Percentiles rank a stretch among this genome's conserved stretches.
Evolutionary conservation across 2,329 filamentous ascomycete genomes (phyloP).

Genomic region (Volutella citrinella): DNA sequence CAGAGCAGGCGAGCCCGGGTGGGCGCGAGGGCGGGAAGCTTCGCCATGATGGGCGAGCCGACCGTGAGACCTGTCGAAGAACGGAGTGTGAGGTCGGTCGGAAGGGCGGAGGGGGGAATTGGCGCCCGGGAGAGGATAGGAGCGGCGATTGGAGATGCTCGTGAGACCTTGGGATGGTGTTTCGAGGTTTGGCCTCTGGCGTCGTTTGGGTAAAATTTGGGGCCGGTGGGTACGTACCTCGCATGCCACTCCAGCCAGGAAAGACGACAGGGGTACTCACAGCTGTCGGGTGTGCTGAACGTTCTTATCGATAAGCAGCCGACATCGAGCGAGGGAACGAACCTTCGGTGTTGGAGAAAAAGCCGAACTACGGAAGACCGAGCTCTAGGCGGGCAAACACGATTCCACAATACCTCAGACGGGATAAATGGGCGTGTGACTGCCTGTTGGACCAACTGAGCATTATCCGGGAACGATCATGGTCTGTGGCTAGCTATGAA

Average conservation of each 20-base stretch:
- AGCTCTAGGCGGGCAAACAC: no score
- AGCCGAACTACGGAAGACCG: constrained; percentile 6
- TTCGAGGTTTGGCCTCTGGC: constrained; percentile 8
- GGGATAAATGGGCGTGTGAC: no score
- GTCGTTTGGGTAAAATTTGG: constrained; percentile 26
- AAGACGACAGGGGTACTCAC: no score
- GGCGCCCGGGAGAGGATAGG: no score
- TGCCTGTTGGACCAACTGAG: no score
- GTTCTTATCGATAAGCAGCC: constrained; percentile 29
- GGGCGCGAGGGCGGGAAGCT: constrained; percentile 27
- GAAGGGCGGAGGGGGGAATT: constrained; percentile 1
- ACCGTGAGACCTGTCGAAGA: no score
- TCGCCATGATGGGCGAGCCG: constrained; percentile 31
- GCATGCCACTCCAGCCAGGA: no score
- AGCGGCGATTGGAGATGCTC: constrained; percentile 8
- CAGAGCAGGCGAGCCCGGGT: constrained; percentile 27
- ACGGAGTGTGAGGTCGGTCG: background rate
- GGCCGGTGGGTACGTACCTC: no score
- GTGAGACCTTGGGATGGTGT: constrained; percentile 9
- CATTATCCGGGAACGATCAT: no score
- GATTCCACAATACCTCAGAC: no score
- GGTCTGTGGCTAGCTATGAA: constrained; percentile 21
- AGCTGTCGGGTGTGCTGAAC: no score
- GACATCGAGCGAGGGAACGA: no score
- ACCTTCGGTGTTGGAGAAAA: constrained; percentile 9